phyloP scores from a whole-genome alignment of 495 filamentous ascomycete species.

The Neurospora sp. region DNA sequence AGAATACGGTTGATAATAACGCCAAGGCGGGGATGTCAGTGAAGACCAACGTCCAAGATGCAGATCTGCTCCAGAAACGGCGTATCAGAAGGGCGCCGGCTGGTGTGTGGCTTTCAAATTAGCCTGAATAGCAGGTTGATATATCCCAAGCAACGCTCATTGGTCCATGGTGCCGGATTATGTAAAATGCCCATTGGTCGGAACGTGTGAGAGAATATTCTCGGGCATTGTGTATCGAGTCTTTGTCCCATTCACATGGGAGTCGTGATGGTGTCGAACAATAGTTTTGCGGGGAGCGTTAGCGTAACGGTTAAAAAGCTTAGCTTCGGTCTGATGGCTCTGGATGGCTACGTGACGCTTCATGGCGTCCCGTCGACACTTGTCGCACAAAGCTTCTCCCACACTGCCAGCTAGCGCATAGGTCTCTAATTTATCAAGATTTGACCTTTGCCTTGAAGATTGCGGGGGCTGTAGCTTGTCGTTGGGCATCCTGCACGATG shows the following conservation, averaged over 20 bases:
- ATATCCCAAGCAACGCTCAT: neutral
- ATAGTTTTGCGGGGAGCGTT: neutral
- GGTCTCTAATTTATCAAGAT: neutral
- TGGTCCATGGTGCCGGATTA: neutral
- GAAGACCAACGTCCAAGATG: neutral
- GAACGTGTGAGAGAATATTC: neutral
- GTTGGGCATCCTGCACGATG: neutral
- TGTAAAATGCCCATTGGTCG: neutral
- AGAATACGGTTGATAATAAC: no score
- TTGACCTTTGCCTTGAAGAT: neutral
- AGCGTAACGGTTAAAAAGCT: neutral
- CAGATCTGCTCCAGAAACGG: neutral
- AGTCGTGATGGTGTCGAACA: neutral
- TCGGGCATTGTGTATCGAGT: neutral
- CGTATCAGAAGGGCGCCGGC: neutral
- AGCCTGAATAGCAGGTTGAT: neutral
- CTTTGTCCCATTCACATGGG: neutral
- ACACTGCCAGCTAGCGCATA: neutral
- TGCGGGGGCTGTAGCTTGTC: neutral
- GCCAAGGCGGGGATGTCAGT: neutral
- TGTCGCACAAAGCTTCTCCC: neutral
- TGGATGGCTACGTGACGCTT: neutral
- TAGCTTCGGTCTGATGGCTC: neutral
- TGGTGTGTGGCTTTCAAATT: neutral
- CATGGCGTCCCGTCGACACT: neutral